Base-by-base conservation (phyloP, 2,329 filamentous ascomycete genomes). In the Teratosphaeria viscida region DNA sequence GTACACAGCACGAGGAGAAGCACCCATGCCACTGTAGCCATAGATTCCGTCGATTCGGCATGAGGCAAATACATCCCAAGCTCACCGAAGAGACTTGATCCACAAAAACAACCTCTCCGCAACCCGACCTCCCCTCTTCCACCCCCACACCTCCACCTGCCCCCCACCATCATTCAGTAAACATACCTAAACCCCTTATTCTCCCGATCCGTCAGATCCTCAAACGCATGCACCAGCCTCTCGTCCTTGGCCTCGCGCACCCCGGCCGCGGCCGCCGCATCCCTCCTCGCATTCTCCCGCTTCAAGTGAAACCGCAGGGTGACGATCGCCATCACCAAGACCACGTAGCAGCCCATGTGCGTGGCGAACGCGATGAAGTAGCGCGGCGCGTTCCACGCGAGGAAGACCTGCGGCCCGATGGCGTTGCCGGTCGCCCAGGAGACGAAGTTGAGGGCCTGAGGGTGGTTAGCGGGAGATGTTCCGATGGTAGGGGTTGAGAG, bases 301-400 rank as follows among this genome's bases (percentile, higher is more conserved):
- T 65, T 70, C n/a, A 79, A 62, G 58, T 77, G 75, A 55, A 70
- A 72, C 6, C 76, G 60, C 35, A 78, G 66, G 19, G 72, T 71
- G 3, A 78, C 57, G 79, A 68, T 76, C 78, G 61, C 63, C 5
- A 68, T 35, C 1, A 78, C 72, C n/a, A 77, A 68, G 14, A 75
- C 5, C 82, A 78, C 74, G 70, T 89, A 89, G 73, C 87, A 89
- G 14, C 83, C 86, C 8, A 90, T 76, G 66, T 89, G 86, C 0
- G 84, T 85, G 5, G 83, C 78, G 61, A 88, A 88, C 1, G 87
- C 87, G 61, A 84, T 87, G 66, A 85, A 83, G 71, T 89, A 90
- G 8, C 82, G 78, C 0, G 87, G 86, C 0, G 76, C 77, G 67
- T 89, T 83, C 67, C 76, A 76, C 19, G 75, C 73, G 7, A 85